phyloP scores from a whole-genome alignment of 495 filamentous ascomycete species.

The Hypoxylon crocopeplum region DNA sequence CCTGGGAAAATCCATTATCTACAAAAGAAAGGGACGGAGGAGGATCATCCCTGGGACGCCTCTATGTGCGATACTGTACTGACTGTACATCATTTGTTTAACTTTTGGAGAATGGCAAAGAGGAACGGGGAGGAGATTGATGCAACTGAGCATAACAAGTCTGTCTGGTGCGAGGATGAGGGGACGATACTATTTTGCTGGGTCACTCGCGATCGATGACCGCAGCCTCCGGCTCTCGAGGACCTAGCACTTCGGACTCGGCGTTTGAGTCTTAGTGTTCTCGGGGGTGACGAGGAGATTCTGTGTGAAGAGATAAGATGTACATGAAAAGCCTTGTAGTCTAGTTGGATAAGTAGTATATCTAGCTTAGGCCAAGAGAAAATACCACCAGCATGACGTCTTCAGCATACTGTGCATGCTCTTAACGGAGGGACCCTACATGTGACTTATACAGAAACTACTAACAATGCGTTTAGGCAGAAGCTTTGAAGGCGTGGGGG shows the following conservation, averaged over 20 bases:
- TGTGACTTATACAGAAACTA: no score
- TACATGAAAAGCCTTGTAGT: constrained; percentile 26
- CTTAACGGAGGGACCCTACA: not conserved
- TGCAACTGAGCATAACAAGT: constrained; percentile 13
- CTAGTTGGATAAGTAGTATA: constrained; percentile 12
- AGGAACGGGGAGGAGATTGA: not conserved
- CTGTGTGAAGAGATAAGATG: constrained; percentile 16
- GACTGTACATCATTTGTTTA: constrained; percentile 31
- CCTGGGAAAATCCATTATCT: constrained; percentile 6
- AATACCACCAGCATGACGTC: constrained; percentile 1
- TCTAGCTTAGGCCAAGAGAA: constrained; percentile 9
- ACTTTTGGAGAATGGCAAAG: not conserved
- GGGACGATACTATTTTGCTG: constrained; percentile 24
- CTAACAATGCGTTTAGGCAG: no score
- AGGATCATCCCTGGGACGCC: constrained; percentile 4
- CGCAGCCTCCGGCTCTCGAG: constrained; percentile 25
- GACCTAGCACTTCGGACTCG: constrained; percentile 5
- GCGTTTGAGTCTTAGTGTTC: constrained; percentile 5
- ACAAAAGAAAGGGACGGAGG: constrained; percentile 10
- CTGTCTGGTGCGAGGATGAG: constrained; percentile 30
- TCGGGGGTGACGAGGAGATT: constrained; percentile 27
- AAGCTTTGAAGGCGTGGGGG: not conserved
- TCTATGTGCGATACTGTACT: constrained; percentile 29
- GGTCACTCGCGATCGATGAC: constrained; percentile 18
- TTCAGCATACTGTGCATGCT: not conserved